Evolutionary conservation across 1,284 basidiomycete species (phyloP).

Genomic region (Pholiota adiposa): DNA sequence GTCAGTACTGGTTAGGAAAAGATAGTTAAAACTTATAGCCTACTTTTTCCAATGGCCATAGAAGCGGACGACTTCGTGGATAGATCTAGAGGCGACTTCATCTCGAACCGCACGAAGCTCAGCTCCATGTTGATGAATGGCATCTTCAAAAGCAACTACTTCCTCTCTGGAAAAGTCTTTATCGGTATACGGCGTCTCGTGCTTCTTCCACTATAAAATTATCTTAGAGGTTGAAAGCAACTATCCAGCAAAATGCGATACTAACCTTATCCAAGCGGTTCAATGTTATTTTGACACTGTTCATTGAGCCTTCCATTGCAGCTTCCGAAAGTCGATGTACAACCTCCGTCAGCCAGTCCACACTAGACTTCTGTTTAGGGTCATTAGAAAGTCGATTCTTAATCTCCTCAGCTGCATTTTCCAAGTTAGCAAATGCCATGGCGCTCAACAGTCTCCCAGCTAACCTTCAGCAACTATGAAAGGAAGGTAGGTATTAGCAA

Average conservation of each 20-base stretch:
- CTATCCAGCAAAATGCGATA: background rate
- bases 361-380: slow-evolving; percentile 51
- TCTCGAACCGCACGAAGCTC: slow-evolving; percentile 81
- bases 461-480: slow-evolving; percentile 54
- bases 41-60: slow-evolving; percentile 89
- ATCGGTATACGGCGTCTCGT: slow-evolving; percentile 70
- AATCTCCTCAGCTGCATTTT: slow-evolving; percentile 61
- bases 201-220: slow-evolving; percentile 67
- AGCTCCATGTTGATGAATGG: slow-evolving; percentile 70
- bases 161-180: slow-evolving; percentile 77
- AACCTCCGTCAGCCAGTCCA: slow-evolving; percentile 82
- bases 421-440: slow-evolving; percentile 15
- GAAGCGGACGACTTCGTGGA: slow-evolving; percentile 81
- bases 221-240: background rate
- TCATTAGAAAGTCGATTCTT: slow-evolving; percentile 56
- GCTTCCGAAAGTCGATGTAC: slow-evolving; percentile 71
- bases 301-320: slow-evolving; percentile 45
- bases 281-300: slow-evolving; percentile 34
- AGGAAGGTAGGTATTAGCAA: slow-evolving; percentile 18
- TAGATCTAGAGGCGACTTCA: slow-evolving; percentile 70
- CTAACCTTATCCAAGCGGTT: slow-evolving; percentile 64
- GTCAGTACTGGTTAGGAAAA: slow-evolving; percentile 17
- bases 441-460: slow-evolving; percentile 8
- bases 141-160: slow-evolving; percentile 75
- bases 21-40: slow-evolving; percentile 19